Evolutionary conservation across 2,329 filamentous ascomycete species (phyloP), one percentile per base, ranked within the genome.

Genomic region (Calonectria leucothoes): DNA sequence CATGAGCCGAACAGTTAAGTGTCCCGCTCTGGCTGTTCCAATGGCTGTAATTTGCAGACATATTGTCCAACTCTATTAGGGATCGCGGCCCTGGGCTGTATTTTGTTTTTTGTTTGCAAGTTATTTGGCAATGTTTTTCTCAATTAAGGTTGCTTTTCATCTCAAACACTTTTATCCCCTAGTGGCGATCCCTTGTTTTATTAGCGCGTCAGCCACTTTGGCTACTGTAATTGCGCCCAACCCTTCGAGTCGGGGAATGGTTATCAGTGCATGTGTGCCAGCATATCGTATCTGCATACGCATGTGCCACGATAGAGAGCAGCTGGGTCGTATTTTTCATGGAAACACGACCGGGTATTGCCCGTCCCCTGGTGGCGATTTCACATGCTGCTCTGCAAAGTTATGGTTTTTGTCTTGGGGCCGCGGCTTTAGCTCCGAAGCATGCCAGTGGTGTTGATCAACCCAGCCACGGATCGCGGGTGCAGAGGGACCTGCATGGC

Each of bases 401-500:
- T 17, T 12, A 23, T 31, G 23, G n/a, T 23, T 35, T 37, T 27
- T 37, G n/a, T 59, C 31, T 59, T 27, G 52, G 20, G n/a, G 10
- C 33, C 52, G 48, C 49, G 37, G 35, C 15, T 35, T 33, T 29
- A 35, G 23, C 29, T 35, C 55, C 23, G 31, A 25, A 27, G 39
- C 37, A 49, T 51, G 27, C 65, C 27, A 63, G 35, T 25, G 33
- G 37, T 55, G 65, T 35, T 29, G 55, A 59, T 52, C 64, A 45
- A 17, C 45, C 25, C 42, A 61, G 69, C 52, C 59, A 72, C 66
- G 61, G 31, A 33, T 49, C 39, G 49, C 39, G 49, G 27, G 20
- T 33, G 33, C 23, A 42, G 39, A 59, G 29, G 70, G 70, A 72
- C 70, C 70, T 72, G 70, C 70, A 72, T 72, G 65, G 69, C 48